Percentiles rank a stretch among this genome's conserved stretches.
These are phyloP conservation scores for Solanum raphanifolium DNA, from an alignment of 257 asterid species.

Conservation along the genomic window DNA sequence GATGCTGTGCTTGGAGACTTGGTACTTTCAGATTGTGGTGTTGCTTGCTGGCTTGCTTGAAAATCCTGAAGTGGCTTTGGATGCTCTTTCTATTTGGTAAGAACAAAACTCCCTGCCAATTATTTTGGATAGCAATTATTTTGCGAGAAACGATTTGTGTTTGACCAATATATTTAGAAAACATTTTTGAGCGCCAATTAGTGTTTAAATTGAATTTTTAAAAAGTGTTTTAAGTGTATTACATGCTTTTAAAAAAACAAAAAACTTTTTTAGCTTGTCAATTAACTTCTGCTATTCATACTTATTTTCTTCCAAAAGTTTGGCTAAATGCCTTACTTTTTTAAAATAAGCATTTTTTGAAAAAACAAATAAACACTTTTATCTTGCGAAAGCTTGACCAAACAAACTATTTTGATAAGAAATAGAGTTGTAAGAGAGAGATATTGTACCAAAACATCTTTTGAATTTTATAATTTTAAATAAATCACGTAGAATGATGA, in stretches of 20 bases:
- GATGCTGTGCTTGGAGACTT: constrained; percentile 8
- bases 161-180: background rate
- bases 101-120: background rate
- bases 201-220: background rate
- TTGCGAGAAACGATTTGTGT: background rate
- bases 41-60: constrained; percentile 11
- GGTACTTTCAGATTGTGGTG: constrained; percentile 7
- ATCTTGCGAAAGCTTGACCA: background rate
- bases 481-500: background rate
- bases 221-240: background rate
- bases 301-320: background rate
- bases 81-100: constrained; percentile 8
- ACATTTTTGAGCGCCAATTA: background rate
- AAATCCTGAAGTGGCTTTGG: constrained; percentile 9
- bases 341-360: background rate
- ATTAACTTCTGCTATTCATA: background rate
- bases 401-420: background rate
- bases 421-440: background rate
- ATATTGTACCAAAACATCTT: background rate
- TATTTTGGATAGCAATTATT: too few species aligned
- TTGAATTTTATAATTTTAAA: background rate
- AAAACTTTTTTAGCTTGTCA: background rate
- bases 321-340: background rate
- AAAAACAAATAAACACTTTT: too few species aligned
- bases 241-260: background rate